These are phyloP conservation scores for Endotrypanum monterogeii DNA, from an alignment of 208 protist species.

Conservation along the genomic window DNA sequence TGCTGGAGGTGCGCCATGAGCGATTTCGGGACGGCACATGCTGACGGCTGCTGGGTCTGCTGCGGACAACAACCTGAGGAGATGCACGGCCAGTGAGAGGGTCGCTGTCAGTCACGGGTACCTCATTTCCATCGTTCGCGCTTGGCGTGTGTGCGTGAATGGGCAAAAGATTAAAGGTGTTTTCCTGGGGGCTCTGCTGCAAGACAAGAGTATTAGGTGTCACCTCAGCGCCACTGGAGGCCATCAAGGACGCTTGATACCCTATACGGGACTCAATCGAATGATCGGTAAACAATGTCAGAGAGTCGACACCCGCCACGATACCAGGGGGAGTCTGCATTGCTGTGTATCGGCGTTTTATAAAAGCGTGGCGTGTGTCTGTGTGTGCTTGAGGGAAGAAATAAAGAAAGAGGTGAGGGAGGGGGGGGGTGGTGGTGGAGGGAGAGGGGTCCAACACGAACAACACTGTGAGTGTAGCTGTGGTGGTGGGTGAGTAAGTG, in stretches of 20 bases:
- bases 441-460: background rate
- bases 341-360: background rate
- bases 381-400: background rate
- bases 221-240: background rate
- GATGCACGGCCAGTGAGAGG: background rate
- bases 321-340: background rate
- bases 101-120: background rate
- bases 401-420: background rate
- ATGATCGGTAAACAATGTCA: background rate
- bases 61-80: background rate
- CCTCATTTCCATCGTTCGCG: background rate
- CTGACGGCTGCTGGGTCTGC: background rate
- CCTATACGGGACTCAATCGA: background rate
- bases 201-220: background rate
- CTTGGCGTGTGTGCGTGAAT: background rate
- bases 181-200: background rate
- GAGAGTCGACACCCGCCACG: background rate
- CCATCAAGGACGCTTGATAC: background rate
- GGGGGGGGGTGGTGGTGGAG: background rate
- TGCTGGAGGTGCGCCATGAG: background rate
- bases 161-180: background rate
- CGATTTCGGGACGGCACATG: background rate
- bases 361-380: too few species aligned
- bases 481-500: too few species aligned
- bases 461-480: too few species aligned